These are phyloP conservation scores for Boletellus sp. DNA, from an alignment of 768 basidiomycete genomes.

Conservation along the genomic window DNA sequence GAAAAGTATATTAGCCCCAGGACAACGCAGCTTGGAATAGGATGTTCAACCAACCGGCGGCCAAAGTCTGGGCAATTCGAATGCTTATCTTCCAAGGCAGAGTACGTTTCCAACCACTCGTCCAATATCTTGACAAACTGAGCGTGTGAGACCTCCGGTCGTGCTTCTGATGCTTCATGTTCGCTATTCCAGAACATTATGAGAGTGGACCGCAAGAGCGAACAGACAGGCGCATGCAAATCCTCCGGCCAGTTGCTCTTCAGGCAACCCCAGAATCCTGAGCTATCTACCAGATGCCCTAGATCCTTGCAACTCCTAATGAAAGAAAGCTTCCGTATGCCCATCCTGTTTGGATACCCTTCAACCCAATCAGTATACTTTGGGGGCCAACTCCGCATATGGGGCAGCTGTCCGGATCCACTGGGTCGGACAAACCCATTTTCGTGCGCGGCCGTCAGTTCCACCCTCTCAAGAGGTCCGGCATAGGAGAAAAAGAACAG, in stretches of 20 bases:
- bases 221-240: neutral
- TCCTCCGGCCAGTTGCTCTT: neutral
- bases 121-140: conserved; percentile 1
- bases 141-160: neutral
- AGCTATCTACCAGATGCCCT: neutral
- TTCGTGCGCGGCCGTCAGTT: neutral
- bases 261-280: neutral
- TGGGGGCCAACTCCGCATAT: conserved; percentile 2
- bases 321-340: neutral
- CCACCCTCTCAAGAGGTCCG: neutral
- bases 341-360: neutral
- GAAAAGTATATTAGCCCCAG: too few species aligned
- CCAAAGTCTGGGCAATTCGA: too few species aligned
- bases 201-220: neutral
- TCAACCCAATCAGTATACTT: neutral
- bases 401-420: neutral
- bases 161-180: neutral
- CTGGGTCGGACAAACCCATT: neutral
- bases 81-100: neutral
- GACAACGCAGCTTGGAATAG: too few species aligned
- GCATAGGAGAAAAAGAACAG: neutral
- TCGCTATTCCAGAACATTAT: too few species aligned
- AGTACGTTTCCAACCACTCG: neutral
- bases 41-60: too few species aligned
- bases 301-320: neutral